Conservation (phyloP, 805 yeast genomes). For the Tetrapisispora iriomotensis region DNA sequence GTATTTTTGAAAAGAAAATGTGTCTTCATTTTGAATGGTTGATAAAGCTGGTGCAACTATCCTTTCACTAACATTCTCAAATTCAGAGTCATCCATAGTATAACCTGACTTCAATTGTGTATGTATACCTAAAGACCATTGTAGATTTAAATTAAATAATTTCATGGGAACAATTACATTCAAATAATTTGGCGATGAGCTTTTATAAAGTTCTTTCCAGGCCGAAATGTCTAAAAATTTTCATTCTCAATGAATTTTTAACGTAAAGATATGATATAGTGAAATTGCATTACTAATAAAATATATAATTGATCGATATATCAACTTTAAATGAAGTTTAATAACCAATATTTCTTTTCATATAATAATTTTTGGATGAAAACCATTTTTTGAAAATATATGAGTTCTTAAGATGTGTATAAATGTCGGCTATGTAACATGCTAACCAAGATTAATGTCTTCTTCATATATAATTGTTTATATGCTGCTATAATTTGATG, state of each 20-base stretch:
- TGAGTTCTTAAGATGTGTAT: too few relatives aligned
- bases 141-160: background rate
- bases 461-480: too few relatives aligned
- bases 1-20: slow-evolving; percentile 41
- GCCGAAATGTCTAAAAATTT: background rate
- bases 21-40: slow-evolving; percentile 55
- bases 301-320: too few relatives aligned
- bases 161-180: too few relatives aligned
- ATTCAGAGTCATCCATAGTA: background rate
- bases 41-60: slow-evolving; percentile 62
- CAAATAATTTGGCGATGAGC: background rate
- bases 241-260: background rate
- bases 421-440: too few relatives aligned
- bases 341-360: too few relatives aligned
- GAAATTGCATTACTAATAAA: background rate
- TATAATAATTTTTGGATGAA: too few relatives aligned
- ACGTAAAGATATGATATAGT: background rate
- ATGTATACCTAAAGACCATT: background rate
- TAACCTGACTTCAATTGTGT: background rate
- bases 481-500: too few relatives aligned
- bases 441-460: too few relatives aligned
- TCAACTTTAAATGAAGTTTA: background rate
- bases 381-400: too few relatives aligned
- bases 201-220: background rate
- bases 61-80: background rate